phyloP scores from a whole-genome alignment of 1,139 yeast genomes.

The Meyerozyma guilliermondii region DNA sequence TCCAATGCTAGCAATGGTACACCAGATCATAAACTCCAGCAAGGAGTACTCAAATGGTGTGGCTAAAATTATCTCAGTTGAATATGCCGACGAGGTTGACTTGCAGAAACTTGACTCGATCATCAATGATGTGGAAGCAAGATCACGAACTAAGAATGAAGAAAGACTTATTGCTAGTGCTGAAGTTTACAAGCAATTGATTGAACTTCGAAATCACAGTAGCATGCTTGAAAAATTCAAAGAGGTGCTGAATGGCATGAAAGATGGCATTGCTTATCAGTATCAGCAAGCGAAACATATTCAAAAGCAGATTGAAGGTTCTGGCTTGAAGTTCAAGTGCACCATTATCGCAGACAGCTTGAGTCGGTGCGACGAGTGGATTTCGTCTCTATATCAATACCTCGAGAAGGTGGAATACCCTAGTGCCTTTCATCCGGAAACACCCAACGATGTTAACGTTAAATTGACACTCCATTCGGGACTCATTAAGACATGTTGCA shows the following conservation, averaged over 20 bases:
- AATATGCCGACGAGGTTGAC: conserved; percentile 22
- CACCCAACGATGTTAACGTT: conserved; percentile 7
- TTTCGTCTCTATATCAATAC: conserved; percentile 8
- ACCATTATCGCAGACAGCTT: conserved; percentile 12
- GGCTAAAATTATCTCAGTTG: conserved; percentile 19
- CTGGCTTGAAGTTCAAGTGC: conserved; percentile 22
- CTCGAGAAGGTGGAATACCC: neutral
- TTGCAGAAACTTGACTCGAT: conserved; percentile 17
- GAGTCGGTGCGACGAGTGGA: conserved; percentile 39
- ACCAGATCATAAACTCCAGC: conserved; percentile 25
- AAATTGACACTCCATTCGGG: conserved; percentile 16
- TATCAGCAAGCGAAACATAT: conserved; percentile 23
- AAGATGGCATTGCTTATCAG: conserved; percentile 7
- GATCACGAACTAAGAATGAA: conserved; percentile 7
- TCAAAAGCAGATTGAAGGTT: conserved; percentile 18
- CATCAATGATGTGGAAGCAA: conserved; percentile 20
- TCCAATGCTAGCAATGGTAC: conserved; percentile 16
- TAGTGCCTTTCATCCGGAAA: neutral
- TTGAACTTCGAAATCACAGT: conserved; percentile 22
- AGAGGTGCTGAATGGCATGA: conserved; percentile 8
- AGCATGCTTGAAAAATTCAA: conserved; percentile 18
- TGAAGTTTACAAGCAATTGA: conserved; percentile 22
- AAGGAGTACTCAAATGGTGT: conserved; percentile 25
- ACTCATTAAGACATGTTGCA: conserved; percentile 23
- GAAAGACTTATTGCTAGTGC: conserved; percentile 24